phyloP scores from a whole-genome alignment of 257 asterid genomes.

The Primulina huaijiensis region DNA sequence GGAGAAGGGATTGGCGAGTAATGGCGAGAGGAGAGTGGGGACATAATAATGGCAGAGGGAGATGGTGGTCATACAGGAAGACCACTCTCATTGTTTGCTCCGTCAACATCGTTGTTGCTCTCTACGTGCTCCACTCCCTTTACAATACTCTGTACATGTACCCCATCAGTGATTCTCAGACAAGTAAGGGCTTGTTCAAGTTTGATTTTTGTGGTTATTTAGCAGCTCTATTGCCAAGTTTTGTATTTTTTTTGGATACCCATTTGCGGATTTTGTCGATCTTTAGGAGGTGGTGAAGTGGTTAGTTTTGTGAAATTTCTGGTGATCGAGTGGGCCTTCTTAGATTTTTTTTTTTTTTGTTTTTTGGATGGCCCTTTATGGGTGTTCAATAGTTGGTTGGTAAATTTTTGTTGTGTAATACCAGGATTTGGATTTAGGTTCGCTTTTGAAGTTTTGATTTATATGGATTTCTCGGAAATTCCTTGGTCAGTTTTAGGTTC shows the following conservation, averaged over 20 bases:
- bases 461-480: neutral
- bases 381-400: slow-evolving; percentile 14
- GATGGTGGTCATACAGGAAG: slow-evolving; percentile 73
- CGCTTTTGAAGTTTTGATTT: neutral
- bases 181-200: slow-evolving; percentile 38
- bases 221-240: slow-evolving; percentile 22
- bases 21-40: slow-evolving; percentile 87
- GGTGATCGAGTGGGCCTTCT: neutral
- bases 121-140: slow-evolving; percentile 71
- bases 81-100: slow-evolving; percentile 63
- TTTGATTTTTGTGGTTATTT: slow-evolving; percentile 18
- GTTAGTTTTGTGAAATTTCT: slow-evolving; percentile 10
- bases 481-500: neutral
- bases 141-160: slow-evolving; percentile 67
- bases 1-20: slow-evolving; percentile 22
- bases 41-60: slow-evolving; percentile 43
- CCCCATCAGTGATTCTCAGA: slow-evolving; percentile 44
- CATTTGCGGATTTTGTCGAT: slow-evolving; percentile 16
- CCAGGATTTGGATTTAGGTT: neutral
- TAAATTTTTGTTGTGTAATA: neutral
- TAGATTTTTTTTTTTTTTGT: neutral
- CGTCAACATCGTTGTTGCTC: slow-evolving; percentile 69
- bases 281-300: slow-evolving; percentile 19
- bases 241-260: neutral
- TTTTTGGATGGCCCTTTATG: neutral